Conservation (phyloP, 1,284 basidiomycete species). For the Stygiomarasmius scandens region DNA sequence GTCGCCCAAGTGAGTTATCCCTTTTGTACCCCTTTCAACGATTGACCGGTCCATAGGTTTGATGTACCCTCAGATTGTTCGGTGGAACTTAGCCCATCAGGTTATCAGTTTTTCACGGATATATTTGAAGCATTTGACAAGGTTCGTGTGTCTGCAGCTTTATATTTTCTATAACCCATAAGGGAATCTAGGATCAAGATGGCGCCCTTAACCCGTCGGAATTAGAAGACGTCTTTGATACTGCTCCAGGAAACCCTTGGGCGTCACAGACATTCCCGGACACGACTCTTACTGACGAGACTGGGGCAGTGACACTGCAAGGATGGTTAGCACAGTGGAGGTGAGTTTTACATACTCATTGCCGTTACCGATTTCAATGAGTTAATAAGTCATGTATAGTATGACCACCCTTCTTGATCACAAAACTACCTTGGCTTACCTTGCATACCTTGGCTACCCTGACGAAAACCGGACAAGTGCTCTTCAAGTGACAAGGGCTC, state of each 20-base stretch:
- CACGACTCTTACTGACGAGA: slow-evolving; percentile 88
- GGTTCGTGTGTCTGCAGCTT: slow-evolving; percentile 45
- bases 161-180: slow-evolving; percentile 3
- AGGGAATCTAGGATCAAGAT: slow-evolving; percentile 81
- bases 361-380: background rate
- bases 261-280: slow-evolving; percentile 83
- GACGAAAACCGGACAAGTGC: slow-evolving; percentile 77
- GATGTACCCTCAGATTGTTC: slow-evolving; percentile 93
- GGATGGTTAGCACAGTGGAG: slow-evolving; percentile 99
- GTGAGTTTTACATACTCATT: slow-evolving; percentile 41
- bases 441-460: slow-evolving; percentile 93
- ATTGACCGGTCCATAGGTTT: slow-evolving; percentile 55
- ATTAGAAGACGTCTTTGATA: slow-evolving; percentile 88
- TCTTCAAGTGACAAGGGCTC: slow-evolving; percentile 78
- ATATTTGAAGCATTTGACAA: slow-evolving; percentile 97
- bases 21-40: slow-evolving; percentile 21
- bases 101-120: slow-evolving; percentile 97
- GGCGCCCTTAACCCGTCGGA: slow-evolving; percentile 89
- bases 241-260: slow-evolving; percentile 96
- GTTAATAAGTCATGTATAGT: slow-evolving; percentile 41
- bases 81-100: slow-evolving; percentile 90
- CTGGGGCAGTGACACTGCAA: slow-evolving; percentile 91
- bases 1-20: slow-evolving; percentile 68
- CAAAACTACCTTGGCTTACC: slow-evolving; percentile 89
- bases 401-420: slow-evolving; percentile 97